These are phyloP conservation scores for Amphirosellinia nigrospora DNA, from an alignment of 495 filamentous ascomycete species.

Conservation along the genomic window DNA sequence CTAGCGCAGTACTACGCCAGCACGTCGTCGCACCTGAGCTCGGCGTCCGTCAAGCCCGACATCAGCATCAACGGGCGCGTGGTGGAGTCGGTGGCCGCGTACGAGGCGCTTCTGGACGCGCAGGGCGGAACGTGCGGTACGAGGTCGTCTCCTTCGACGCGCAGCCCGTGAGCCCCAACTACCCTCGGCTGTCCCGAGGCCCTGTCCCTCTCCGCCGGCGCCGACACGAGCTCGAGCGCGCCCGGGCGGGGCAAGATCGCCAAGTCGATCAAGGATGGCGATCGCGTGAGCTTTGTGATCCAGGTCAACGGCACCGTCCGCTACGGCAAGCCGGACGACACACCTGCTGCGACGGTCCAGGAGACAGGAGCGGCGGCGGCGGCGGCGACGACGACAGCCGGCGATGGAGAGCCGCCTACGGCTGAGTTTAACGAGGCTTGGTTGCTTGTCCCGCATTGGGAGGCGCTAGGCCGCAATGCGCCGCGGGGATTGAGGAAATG, in stretches of 20 bases:
- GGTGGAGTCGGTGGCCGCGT: slow-evolving; percentile 40
- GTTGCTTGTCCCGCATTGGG: slow-evolving; percentile 76
- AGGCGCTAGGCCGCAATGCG: slow-evolving; percentile 49
- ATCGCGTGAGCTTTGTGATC: slow-evolving; percentile 72
- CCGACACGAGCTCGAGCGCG: background rate
- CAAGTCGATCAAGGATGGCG: slow-evolving; percentile 45
- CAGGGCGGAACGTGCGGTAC: slow-evolving; percentile 48
- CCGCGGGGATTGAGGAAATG: slow-evolving; percentile 56
- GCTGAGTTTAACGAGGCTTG: slow-evolving; percentile 77
- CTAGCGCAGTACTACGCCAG: slow-evolving; percentile 46
- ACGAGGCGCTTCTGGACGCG: slow-evolving; percentile 45
- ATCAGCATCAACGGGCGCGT: slow-evolving; percentile 54
- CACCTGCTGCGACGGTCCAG: background rate
- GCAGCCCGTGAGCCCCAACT: slow-evolving; percentile 74
- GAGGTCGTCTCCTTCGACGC: slow-evolving; percentile 73
- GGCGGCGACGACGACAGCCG: slow-evolving; percentile 34
- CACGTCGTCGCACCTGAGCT: slow-evolving; percentile 40
- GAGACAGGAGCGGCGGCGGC: background rate
- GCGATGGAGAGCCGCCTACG: slow-evolving; percentile 57
- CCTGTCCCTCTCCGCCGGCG: background rate
- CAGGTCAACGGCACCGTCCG: slow-evolving; percentile 71
- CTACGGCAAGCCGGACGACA: slow-evolving; percentile 48
- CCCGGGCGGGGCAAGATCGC: slow-evolving; percentile 22
- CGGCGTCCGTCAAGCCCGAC: slow-evolving; percentile 44
- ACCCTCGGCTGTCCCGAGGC: slow-evolving; percentile 48